phyloP scores from a whole-genome alignment of 2,329 filamentous ascomycete species.

The Nothomitra cinnamomea region DNA sequence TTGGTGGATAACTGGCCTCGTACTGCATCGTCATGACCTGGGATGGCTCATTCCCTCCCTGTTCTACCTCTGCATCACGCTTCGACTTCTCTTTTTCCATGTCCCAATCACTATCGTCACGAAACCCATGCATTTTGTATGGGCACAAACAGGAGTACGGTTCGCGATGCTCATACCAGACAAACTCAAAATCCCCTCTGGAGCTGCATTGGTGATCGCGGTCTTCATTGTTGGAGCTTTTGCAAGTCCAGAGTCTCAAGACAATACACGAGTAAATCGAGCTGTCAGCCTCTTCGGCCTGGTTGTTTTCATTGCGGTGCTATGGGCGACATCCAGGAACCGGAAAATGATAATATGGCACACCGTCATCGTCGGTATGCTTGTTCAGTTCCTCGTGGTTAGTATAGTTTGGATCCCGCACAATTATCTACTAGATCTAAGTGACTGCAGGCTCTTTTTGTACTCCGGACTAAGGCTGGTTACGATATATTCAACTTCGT shows the following conservation, averaged over 20 bases:
- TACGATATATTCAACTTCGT: slow-evolving; percentile 89
- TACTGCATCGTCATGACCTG: slow-evolving; percentile 53
- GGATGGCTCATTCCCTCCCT: slow-evolving; percentile 79
- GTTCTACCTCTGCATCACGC: slow-evolving; percentile 55
- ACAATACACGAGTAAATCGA: slow-evolving; percentile 68
- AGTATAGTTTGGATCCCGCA: neutral
- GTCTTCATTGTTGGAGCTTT: slow-evolving; percentile 69
- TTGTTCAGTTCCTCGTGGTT: slow-evolving; percentile 63
- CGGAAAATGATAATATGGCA: slow-evolving; percentile 51
- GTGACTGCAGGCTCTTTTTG: slow-evolving; percentile 48
- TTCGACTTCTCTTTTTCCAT: slow-evolving; percentile 60
- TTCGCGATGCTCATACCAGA: slow-evolving; percentile 47
- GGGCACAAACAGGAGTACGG: slow-evolving; percentile 45
- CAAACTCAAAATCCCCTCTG: slow-evolving; percentile 44
- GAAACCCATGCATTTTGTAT: slow-evolving; percentile 47
- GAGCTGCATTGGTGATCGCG: slow-evolving; percentile 44
- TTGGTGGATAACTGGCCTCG: slow-evolving; percentile 63
- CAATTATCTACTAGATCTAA: neutral
- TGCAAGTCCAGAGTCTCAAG: slow-evolving; percentile 47
- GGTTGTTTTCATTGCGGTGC: slow-evolving; percentile 45
- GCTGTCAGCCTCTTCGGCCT: slow-evolving; percentile 69
- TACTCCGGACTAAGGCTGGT: slow-evolving; percentile 62
- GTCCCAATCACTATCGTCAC: slow-evolving; percentile 50
- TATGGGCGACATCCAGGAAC: slow-evolving; percentile 57
- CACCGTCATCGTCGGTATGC: slow-evolving; percentile 75